phyloP scores from a whole-genome alignment of 768 basidiomycete species.

The Ramaria sp. region DNA sequence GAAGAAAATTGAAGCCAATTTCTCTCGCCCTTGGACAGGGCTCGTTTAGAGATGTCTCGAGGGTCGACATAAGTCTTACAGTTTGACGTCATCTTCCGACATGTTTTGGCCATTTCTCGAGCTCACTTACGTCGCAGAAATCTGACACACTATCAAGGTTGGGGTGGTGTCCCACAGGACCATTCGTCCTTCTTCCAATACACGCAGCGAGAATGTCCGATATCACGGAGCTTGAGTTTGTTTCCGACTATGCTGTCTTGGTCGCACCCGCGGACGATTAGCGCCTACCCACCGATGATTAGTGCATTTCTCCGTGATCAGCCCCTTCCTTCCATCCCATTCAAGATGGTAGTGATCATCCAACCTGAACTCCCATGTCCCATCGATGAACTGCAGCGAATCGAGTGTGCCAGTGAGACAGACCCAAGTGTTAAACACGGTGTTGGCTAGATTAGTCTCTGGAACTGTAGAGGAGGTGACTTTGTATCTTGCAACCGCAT shows the following conservation, averaged over 20 bases:
- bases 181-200: too few relatives aligned
- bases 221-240: conserved; percentile 7
- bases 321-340: background rate
- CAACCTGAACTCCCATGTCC: conserved; percentile 15
- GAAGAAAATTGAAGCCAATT: conserved; percentile 17
- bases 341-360: too few relatives aligned
- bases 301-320: conserved; percentile 15
- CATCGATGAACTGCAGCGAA: background rate
- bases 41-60: too few relatives aligned
- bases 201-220: too few relatives aligned
- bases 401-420: too few relatives aligned
- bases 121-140: too few relatives aligned
- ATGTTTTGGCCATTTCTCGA: background rate
- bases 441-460: background rate
- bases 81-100: background rate
- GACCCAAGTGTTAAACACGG: background rate
- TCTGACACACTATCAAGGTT: background rate
- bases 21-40: too few relatives aligned
- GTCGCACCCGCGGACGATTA: too few relatives aligned
- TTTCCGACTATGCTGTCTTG: conserved; percentile 17
- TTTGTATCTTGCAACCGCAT: background rate
- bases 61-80: background rate
- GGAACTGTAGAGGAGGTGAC: background rate
- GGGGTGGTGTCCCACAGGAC: too few relatives aligned
- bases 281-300: conserved; percentile 24